Evolutionary conservation across 2,329 filamentous ascomycete genomes (phyloP), one percentile per base, ranked within the genome.

Genomic region (Coleophoma crateriformis): DNA sequence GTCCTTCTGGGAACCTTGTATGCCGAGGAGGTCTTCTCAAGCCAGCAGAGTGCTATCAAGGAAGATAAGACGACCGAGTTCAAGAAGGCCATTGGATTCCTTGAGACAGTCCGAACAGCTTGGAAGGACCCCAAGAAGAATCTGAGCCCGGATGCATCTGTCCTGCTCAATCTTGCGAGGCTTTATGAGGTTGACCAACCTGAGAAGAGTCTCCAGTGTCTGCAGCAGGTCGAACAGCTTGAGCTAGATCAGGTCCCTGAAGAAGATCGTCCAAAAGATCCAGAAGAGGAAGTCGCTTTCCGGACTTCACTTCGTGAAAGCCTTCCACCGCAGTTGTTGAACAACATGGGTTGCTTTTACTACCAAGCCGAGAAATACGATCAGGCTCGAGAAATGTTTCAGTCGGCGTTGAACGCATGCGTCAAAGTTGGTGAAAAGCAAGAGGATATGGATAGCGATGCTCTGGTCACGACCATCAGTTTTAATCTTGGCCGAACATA

Each of bases 331-430:
- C 90, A 96, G 63, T 76, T 97, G 2, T 78, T 99, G 40, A 99
- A 97, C 75, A 99, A 99, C 66, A 95, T 97, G 65, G 94, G 89
- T 5, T 96, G 91, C 68, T 97, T 97, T 70, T 83, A 95, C 58
- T 96, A 90, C 58, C 90, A 96, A 64, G 79, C 84, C 2, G 90
- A 95, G 60, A 90, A 90, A 64, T 84, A 87, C 55, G 82, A 86
- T 17, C 76, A 82, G 53, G 91, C 94, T 19, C 85, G 88, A 57
- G 85, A 92, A 46, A 79, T 95, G 70, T 99, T 97, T 65, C 89
- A 99, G 67, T 84, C 88, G n/a, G 94, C 91, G 0, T 72, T 99
- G 48, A 87, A 86, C 54, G 89, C 92, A 14, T 96, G 91, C 63
- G 84, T 95, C 59, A 87, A 87, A 59, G 85, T 90, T 54, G 82